Conservation (phyloP, 225 moss, liverwort and hornwort species). For the Thuidium tamariscinum region DNA sequence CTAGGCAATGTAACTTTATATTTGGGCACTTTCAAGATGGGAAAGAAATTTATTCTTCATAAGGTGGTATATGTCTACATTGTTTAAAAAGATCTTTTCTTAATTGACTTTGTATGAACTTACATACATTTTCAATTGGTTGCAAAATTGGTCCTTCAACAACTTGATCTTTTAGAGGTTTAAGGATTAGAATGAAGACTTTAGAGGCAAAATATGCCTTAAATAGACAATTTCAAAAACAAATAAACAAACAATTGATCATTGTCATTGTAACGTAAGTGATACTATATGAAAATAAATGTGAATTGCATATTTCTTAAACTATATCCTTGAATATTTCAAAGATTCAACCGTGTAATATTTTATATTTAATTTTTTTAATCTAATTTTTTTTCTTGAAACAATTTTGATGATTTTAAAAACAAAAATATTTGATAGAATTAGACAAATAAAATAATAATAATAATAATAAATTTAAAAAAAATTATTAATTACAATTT, state of each 20-base stretch:
- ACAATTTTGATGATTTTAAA: too few relatives aligned
- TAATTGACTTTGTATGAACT: not conserved
- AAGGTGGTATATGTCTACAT: not conserved
- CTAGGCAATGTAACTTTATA: fast-evolving
- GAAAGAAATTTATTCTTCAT: fast-evolving
- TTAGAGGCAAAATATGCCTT: not conserved
- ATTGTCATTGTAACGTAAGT: too few relatives aligned
- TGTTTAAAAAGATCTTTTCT: fast-evolving
- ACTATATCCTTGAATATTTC: fast-evolving
- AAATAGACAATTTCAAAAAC: not conserved
- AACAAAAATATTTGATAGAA: too few relatives aligned
- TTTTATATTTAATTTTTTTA: too few relatives aligned
- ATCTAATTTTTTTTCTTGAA: too few relatives aligned
- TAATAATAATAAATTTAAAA: too few relatives aligned
- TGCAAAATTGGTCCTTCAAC: fast-evolving
- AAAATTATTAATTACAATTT: not conserved
- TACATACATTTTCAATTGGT: not conserved
- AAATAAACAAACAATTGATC: not conserved
- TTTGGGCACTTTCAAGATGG: fast-evolving
- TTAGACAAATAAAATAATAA: too few relatives aligned
- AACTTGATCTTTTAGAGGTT: not conserved
- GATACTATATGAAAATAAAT: fast-evolving
- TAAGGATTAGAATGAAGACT: not conserved
- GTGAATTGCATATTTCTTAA: not conserved
- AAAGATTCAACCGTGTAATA: too few relatives aligned